A percentile compares a stretch with the other conserved stretches of the same genome.
Conservation (phyloP, 495 filamentous ascomycete genomes). For the Penicillium simplicissimum region DNA sequence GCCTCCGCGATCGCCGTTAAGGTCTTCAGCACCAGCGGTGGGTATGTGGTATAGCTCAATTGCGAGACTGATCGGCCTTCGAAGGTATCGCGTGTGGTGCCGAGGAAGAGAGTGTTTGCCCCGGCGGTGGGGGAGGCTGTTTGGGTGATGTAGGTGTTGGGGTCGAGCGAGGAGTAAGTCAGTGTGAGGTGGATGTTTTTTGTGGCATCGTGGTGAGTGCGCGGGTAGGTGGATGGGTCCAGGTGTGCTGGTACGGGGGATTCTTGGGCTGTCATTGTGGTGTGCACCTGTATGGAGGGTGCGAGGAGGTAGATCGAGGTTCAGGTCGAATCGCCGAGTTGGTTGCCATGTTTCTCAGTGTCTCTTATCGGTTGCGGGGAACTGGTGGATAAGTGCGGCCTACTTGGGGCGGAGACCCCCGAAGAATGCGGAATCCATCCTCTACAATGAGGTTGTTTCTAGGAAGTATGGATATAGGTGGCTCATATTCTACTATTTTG, state of each 20-base stretch:
- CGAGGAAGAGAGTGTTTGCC: constrained; percentile 84
- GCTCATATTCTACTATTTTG: not conserved
- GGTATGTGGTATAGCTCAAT: constrained; percentile 83
- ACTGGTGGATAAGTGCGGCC: constrained; percentile 23
- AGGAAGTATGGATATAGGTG: too few relatives aligned
- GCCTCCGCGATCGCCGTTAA: constrained; percentile 66
- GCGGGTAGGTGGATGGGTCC: constrained; percentile 46
- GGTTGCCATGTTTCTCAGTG: not conserved
- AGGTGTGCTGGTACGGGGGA: constrained; percentile 34
- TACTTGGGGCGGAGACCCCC: constrained; percentile 22
- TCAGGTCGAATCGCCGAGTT: not conserved
- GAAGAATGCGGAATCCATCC: not conserved
- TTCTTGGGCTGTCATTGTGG: constrained; percentile 22
- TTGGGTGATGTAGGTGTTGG: constrained; percentile 58
- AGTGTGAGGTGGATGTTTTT: constrained; percentile 45
- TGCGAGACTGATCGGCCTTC: constrained; percentile 68
- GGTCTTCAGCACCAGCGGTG: constrained; percentile 71
- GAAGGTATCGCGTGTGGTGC: constrained; percentile 89
- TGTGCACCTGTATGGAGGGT: constrained; percentile 6
- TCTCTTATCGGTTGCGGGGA: constrained; percentile 33
- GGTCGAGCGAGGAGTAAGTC: constrained; percentile 64
- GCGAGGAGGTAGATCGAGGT: not conserved
- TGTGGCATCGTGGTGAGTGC: constrained; percentile 28
- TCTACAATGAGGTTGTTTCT: not conserved
- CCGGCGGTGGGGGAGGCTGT: constrained; percentile 81